phyloP scores from a whole-genome alignment of 768 basidiomycete genomes.

The Lepiota subincarnata region DNA sequence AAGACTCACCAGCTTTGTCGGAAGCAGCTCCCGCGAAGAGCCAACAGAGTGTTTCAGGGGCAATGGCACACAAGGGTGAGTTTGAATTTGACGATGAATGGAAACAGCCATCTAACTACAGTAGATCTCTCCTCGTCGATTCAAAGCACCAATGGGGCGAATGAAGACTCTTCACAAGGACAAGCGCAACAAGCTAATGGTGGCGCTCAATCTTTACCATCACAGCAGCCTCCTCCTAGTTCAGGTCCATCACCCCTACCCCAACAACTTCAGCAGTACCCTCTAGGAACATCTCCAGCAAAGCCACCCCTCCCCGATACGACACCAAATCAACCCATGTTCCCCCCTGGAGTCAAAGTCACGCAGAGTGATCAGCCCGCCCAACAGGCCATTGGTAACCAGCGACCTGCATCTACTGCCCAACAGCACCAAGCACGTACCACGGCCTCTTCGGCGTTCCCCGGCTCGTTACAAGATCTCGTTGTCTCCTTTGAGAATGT shows the following conservation, averaged over 20 bases:
- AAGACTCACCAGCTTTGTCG: slow-evolving; percentile 71
- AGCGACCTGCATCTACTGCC: slow-evolving; percentile 52
- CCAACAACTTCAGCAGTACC: slow-evolving; percentile 37
- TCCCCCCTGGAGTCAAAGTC: slow-evolving; percentile 68
- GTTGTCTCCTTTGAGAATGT: slow-evolving; percentile 94
- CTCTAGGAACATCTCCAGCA: slow-evolving; percentile 17
- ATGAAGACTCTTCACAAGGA: background rate
- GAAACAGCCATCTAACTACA: slow-evolving; percentile 3
- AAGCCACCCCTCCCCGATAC: slow-evolving; percentile 36
- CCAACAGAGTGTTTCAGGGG: slow-evolving; percentile 49
- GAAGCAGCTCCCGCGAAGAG: slow-evolving; percentile 50
- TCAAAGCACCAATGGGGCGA: background rate
- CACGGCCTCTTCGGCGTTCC: slow-evolving; percentile 49
- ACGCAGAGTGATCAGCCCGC: slow-evolving; percentile 40
- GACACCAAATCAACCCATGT: slow-evolving; percentile 51
- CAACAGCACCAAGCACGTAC: slow-evolving; percentile 27
- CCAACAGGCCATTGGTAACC: slow-evolving; percentile 32
- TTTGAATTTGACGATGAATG: slow-evolving; percentile 18
- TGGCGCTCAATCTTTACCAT: slow-evolving; percentile 23
- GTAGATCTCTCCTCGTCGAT: slow-evolving; percentile 26
- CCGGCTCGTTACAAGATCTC: slow-evolving; percentile 85
- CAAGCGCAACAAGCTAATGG: slow-evolving; percentile 5
- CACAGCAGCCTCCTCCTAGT: slow-evolving; percentile 25
- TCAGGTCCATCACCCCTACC: slow-evolving; percentile 37
- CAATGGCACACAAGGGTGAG: slow-evolving; percentile 44